Base-by-base conservation (phyloP, 1,284 basidiomycete species). In the Inonotus obliquus region DNA sequence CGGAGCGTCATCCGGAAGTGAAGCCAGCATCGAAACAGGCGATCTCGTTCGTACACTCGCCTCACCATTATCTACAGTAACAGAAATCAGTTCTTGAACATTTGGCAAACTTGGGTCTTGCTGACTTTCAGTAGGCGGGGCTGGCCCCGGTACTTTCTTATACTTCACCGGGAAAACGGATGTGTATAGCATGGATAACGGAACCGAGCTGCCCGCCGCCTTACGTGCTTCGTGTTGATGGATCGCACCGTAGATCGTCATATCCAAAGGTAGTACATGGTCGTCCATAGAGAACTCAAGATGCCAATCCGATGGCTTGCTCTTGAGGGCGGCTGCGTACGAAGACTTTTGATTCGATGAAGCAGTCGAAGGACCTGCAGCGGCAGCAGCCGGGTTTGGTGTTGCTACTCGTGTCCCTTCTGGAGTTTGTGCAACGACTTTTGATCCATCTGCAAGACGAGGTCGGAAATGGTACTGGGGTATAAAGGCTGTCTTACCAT, bases 211-310 rank as follows among this genome's bases (percentile, higher is more conserved):
- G 4, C 83, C 81, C 7, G 80, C 75, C 70, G 87, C 86, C 73
- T 88, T 89, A 61, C 89, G 80, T 70, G 83, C 82, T 70, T 94
- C 92, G 69, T 92, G 87, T 65, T 91, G 89, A 72, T 98, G 94
- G 47, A 98, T 89, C 0, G 94, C 96, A 2, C 96, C 96, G 70
- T 97, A 99, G 62, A 99, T 89, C 0, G 97, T 99, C 63, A 96
- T 82, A 71, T 95, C 91, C 63, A 96, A 76, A 0, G 89, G 87
- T 25, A 99, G 76, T 14, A 84, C 76, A 63, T 92, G 85, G 61
- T 92, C 94, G 68, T 94, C 92, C 82, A 98, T 89, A 19, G 85
- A 89, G 73, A 99, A 99, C 72, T 96, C 91, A 53, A 99, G 83
- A 72, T 99, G 96, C 94, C 95, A 99, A 70, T 99, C 96, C 23